phyloP scores from a whole-genome alignment of 2,329 filamentous ascomycete species.

The Malbranchea cinnamomea region DNA sequence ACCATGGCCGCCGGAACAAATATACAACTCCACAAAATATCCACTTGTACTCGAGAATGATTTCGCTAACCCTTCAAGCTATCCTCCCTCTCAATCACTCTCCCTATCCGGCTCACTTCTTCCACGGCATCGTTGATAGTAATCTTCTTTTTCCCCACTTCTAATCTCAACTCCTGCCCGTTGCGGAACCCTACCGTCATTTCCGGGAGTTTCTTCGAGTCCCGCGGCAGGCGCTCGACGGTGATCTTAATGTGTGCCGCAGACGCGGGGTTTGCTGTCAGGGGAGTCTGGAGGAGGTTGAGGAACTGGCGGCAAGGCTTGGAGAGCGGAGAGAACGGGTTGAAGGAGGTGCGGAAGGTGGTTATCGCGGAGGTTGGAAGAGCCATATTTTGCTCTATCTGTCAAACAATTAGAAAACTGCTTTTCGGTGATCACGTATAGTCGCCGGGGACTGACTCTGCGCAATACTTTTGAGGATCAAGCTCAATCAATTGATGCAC shows the following conservation, averaged over 20 bases:
- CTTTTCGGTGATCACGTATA: neutral
- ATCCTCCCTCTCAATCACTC: conserved; percentile 65
- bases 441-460: neutral
- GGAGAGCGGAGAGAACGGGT: conserved; percentile 68
- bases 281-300: conserved; percentile 66
- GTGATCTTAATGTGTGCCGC: conserved; percentile 61
- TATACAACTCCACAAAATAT: conserved; percentile 9
- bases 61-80: conserved; percentile 44
- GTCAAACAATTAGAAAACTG: neutral
- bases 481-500: too few relatives aligned
- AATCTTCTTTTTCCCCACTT: conserved; percentile 62
- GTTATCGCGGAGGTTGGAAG: conserved; percentile 38
- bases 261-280: conserved; percentile 62
- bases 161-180: conserved; percentile 74
- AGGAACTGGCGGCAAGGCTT: conserved; percentile 82
- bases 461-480: too few relatives aligned
- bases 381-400: conserved; percentile 17
- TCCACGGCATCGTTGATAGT: conserved; percentile 75
- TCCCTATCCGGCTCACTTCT: conserved; percentile 81
- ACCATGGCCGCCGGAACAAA: conserved; percentile 1
- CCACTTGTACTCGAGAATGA: conserved; percentile 2
- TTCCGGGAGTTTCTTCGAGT: conserved; percentile 51
- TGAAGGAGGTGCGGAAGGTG: conserved; percentile 74
- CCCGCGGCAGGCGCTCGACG: conserved; percentile 57
- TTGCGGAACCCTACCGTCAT: conserved; percentile 86